These are phyloP conservation scores for Podaxis rugospora DNA, from an alignment of 768 basidiomycete genomes.

Conservation along the genomic window DNA sequence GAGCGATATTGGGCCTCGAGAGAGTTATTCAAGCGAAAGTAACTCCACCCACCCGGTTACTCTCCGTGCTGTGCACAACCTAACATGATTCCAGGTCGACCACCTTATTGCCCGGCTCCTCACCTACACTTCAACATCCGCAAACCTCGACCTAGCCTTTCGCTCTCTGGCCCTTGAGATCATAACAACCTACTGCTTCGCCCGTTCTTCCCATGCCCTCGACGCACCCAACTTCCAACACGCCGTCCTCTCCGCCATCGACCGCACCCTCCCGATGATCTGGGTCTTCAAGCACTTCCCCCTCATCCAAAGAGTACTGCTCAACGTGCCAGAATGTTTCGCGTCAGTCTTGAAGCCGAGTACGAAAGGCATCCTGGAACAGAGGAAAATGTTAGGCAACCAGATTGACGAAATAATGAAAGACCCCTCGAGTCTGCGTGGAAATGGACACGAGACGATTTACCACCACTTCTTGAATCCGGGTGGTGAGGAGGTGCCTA, in stretches of 20 bases:
- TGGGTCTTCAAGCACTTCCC: conserved; percentile 36
- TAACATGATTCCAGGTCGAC: conserved; percentile 23
- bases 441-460: conserved; percentile 31
- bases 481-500: neutral
- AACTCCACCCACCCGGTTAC: neutral
- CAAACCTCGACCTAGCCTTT: conserved; percentile 35
- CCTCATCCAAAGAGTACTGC: conserved; percentile 24
- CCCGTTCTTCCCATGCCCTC: conserved; percentile 25
- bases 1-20: conserved; percentile 34
- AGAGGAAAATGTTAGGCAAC: conserved; percentile 27
- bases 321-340: conserved; percentile 28
- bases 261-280: conserved; percentile 31
- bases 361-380: conserved; percentile 30
- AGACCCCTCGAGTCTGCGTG: conserved; percentile 25
- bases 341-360: conserved; percentile 30
- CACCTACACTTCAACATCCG: conserved; percentile 17
- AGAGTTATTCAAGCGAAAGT: conserved; percentile 30
- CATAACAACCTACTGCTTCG: conserved; percentile 36
- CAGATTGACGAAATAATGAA: conserved; percentile 31
- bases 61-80: neutral
- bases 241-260: conserved; percentile 28
- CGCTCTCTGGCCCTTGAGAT: conserved; percentile 35
- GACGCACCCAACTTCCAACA: conserved; percentile 29
- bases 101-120: conserved; percentile 24
- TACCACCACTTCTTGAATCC: conserved; percentile 33